Conservation (phyloP, 768 basidiomycete species). For the Leccinum ochraceum region DNA sequence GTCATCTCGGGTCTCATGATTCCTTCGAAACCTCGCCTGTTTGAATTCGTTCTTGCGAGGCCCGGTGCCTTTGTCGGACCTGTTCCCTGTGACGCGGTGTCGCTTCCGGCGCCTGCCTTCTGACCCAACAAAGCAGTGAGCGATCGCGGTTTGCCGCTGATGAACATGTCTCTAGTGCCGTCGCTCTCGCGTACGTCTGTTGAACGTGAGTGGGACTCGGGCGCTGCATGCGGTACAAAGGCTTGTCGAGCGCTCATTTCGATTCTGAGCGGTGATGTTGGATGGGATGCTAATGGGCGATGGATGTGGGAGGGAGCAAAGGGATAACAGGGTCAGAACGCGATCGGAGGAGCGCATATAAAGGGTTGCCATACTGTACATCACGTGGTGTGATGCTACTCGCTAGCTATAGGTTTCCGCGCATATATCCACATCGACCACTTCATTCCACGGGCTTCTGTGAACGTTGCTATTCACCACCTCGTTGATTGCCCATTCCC, state of each 20-base stretch:
- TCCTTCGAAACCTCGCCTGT: conserved; percentile 27
- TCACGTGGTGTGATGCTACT: conserved; percentile 16
- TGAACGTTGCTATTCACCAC: too few species aligned
- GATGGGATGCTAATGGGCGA: not conserved
- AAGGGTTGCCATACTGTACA: not conserved
- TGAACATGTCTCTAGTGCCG: conserved; percentile 5
- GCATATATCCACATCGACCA: too few species aligned
- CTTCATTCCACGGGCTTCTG: too few species aligned
- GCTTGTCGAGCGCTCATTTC: conserved; percentile 31
- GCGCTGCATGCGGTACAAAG: conserved; percentile 24
- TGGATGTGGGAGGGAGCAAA: not conserved
- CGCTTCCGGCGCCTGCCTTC: conserved; percentile 12
- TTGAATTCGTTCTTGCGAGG: conserved; percentile 6
- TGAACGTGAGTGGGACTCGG: conserved; percentile 9
- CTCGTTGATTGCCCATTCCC: too few species aligned
- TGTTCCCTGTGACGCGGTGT: not conserved
- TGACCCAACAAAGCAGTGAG: conserved; percentile 25
- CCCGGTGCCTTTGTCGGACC: conserved; percentile 6
- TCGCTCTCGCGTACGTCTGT: conserved; percentile 9
- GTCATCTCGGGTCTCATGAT: conserved; percentile 22
- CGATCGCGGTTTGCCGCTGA: conserved; percentile 21
- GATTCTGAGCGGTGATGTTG: not conserved
- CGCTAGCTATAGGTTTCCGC: too few species aligned
- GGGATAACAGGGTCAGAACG: not conserved
- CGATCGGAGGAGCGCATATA: conserved; percentile 9